Conservation (phyloP, 108 stramenopile genomes). For the Cyclotella atomus region DNA sequence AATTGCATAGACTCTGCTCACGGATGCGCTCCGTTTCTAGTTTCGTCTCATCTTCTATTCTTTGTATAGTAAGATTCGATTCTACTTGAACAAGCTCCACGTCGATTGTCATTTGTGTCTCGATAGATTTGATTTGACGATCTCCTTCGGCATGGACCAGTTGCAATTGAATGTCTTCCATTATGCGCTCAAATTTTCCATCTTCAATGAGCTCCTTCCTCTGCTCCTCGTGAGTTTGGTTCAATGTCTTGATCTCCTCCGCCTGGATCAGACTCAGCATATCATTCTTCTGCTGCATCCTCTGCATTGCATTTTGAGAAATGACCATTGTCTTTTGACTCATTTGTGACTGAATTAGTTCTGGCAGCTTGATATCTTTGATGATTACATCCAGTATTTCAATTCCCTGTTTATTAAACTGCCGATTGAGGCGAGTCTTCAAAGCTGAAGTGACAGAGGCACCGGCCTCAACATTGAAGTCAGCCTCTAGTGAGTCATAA, state of each 20-base stretch:
- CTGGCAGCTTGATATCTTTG: slow-evolving; percentile 49
- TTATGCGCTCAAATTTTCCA: slow-evolving; percentile 15
- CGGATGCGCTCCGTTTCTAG: slow-evolving; percentile 33
- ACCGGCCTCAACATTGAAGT: slow-evolving; percentile 28
- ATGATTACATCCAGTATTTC: slow-evolving; percentile 52
- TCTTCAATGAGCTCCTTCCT: slow-evolving; percentile 20
- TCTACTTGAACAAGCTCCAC: slow-evolving; percentile 36
- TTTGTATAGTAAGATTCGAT: slow-evolving; percentile 17
- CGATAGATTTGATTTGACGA: slow-evolving; percentile 23
- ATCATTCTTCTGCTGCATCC: slow-evolving; percentile 57
- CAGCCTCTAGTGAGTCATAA: slow-evolving; percentile 29
- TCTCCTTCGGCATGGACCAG: slow-evolving; percentile 15
- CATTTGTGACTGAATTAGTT: slow-evolving; percentile 52
- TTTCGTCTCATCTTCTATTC: slow-evolving; percentile 29
- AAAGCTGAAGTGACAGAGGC: slow-evolving; percentile 31
- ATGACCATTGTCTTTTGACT: slow-evolving; percentile 55
- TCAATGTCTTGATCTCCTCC: slow-evolving; percentile 36
- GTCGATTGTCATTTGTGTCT: slow-evolving; percentile 41
- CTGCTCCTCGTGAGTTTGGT: slow-evolving; percentile 20
- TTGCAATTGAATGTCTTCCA: slow-evolving; percentile 14
- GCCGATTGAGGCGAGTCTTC: slow-evolving; percentile 48
- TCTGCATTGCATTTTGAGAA: slow-evolving; percentile 51
- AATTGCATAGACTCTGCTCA: slow-evolving; percentile 21
- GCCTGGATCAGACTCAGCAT: slow-evolving; percentile 51
- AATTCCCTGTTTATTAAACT: slow-evolving; percentile 53